Conservation (phyloP, 1,284 basidiomycete species). For the Cryptococcus neoformans region DNA sequence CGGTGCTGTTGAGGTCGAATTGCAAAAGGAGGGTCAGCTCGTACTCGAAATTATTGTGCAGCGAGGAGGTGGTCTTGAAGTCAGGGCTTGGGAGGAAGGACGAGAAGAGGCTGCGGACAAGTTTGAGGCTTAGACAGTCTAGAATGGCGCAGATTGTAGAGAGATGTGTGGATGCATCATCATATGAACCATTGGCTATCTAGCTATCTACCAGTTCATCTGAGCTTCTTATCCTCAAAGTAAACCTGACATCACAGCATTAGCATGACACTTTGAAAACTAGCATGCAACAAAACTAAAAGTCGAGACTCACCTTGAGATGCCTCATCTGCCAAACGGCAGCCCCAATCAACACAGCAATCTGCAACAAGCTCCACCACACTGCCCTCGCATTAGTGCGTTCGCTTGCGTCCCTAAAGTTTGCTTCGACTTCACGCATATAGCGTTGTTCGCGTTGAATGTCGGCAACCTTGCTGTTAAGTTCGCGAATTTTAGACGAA, state of each 20-base stretch:
- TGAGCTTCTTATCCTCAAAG: constrained; percentile 84
- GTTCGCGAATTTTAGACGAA: constrained; percentile 78
- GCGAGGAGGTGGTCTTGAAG: constrained; percentile 40
- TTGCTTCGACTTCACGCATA: constrained; percentile 91
- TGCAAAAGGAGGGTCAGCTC: constrained; percentile 57
- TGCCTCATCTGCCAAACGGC: constrained; percentile 92
- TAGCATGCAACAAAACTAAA: neutral
- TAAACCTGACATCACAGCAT: constrained; percentile 57
- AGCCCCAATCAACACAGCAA: constrained; percentile 75
- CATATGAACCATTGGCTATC: neutral
- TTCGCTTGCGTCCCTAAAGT: constrained; percentile 86
- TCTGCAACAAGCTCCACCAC: constrained; percentile 89
- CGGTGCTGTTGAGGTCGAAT: constrained; percentile 54
- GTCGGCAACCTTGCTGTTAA: constrained; percentile 90
- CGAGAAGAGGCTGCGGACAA: constrained; percentile 29
- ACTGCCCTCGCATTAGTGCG: constrained; percentile 81
- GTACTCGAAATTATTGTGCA: constrained; percentile 64
- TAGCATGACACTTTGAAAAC: neutral
- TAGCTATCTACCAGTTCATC: constrained; percentile 49
- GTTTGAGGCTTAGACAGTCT: constrained; percentile 22
- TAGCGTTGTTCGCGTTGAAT: constrained; percentile 96
- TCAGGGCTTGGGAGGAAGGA: constrained; percentile 52
- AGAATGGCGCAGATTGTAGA: neutral
- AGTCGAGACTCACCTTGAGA: constrained; percentile 63
- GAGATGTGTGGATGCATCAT: neutral